Conservation (phyloP, 768 basidiomycete genomes). For the Hortiboletus flavorubellus region DNA sequence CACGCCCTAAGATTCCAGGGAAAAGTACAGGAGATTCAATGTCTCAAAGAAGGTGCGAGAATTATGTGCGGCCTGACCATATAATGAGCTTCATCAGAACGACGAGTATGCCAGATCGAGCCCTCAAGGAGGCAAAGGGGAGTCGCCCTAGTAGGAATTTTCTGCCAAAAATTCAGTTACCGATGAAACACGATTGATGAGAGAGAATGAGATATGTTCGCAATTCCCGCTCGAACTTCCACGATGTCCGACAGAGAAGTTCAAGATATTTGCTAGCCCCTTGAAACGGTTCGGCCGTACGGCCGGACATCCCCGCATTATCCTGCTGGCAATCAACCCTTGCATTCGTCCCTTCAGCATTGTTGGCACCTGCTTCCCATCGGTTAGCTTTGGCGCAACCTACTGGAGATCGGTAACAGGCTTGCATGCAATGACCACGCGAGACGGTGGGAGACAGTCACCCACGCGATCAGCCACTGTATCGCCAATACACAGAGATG, state of each 20-base stretch:
- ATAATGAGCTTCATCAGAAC: not conserved
- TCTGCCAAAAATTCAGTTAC: not conserved
- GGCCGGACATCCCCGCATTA: not conserved
- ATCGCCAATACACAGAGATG: not conserved
- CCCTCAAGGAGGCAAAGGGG: not conserved
- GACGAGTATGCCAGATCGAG: not conserved
- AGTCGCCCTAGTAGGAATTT: not conserved
- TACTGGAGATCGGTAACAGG: not conserved
- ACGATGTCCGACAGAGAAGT: not conserved
- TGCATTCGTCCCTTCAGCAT: not conserved
- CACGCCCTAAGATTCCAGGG: not conserved
- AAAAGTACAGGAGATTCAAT: not conserved
- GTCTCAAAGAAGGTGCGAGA: not conserved
- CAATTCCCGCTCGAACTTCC: not conserved
- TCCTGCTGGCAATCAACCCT: constrained; percentile 1
- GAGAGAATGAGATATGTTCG: not conserved
- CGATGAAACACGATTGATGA: not conserved
- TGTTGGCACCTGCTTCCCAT: constrained; percentile 5
- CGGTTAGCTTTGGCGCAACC: constrained; percentile 2
- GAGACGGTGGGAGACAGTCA: not conserved
- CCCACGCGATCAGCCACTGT: not conserved
- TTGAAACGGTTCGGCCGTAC: not conserved
- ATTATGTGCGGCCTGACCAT: not conserved
- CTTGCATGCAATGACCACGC: not conserved
- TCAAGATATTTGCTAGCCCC: not conserved